These are phyloP conservation scores for Colletotrichum camelliae DNA, from an alignment of 2,329 filamentous ascomycete genomes.

Conservation along the genomic window DNA sequence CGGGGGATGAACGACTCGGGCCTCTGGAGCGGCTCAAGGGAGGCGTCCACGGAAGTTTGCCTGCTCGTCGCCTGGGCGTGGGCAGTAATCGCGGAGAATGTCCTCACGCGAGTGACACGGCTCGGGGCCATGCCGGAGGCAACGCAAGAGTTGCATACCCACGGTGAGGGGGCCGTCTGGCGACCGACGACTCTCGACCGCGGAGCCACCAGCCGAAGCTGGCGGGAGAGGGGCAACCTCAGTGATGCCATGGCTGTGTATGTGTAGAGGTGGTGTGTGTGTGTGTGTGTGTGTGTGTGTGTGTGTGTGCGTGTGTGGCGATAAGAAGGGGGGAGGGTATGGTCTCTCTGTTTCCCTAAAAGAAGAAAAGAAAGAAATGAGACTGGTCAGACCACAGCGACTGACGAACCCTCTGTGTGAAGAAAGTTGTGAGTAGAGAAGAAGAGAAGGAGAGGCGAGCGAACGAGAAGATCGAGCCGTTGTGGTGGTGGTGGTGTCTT, in stretches of 20 bases:
- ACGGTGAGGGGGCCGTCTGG: constrained; percentile 9
- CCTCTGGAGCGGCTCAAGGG: constrained; percentile 22
- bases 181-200: constrained; percentile 16
- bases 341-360: not conserved
- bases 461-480: not conserved
- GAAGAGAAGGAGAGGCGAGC: not conserved
- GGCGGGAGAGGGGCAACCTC: constrained; percentile 22
- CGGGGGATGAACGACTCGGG: constrained; percentile 76
- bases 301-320: not conserved
- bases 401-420: not conserved
- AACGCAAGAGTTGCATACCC: constrained; percentile 18
- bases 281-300: not conserved
- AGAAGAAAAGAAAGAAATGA: not conserved
- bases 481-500: not conserved
- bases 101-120: constrained; percentile 6
- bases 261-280: not conserved
- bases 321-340: not conserved
- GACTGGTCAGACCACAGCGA: not conserved
- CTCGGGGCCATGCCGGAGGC: not conserved
- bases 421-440: not conserved
- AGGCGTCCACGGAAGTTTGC: constrained; percentile 12
- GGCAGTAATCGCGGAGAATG: constrained; percentile 7
- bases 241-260: constrained; percentile 19
- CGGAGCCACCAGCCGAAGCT: constrained; percentile 20
- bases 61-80: constrained; percentile 10